A percentile compares a stretch with the other conserved stretches of the same genome.
Evolutionary conservation across 2,329 filamentous ascomycete genomes (phyloP).

Genomic region (Dendrostoma leiphaemia): DNA sequence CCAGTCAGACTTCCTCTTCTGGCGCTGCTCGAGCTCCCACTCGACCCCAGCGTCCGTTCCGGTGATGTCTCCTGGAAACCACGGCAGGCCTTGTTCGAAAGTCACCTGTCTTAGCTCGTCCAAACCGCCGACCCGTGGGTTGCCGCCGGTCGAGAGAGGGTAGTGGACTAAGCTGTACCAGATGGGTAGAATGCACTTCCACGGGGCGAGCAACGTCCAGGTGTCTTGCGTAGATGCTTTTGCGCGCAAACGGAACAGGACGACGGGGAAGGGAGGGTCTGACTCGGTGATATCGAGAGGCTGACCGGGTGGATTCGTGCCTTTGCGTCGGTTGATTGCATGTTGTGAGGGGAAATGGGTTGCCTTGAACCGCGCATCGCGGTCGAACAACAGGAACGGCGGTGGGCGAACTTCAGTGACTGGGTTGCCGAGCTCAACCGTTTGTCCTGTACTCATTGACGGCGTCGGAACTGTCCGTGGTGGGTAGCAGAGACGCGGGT

Average conservation of each 20-base stretch:
- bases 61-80: slow-evolving; percentile 84
- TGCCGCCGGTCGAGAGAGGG: slow-evolving; percentile 75
- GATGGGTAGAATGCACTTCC: slow-evolving; percentile 81
- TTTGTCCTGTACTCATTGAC: neutral
- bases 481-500: slow-evolving; percentile 79
- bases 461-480: slow-evolving; percentile 51
- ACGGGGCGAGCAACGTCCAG: slow-evolving; percentile 85
- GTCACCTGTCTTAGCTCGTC: slow-evolving; percentile 75
- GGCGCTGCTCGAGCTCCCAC: slow-evolving; percentile 71
- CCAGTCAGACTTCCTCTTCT: slow-evolving; percentile 64
- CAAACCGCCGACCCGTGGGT: slow-evolving; percentile 78
- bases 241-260: slow-evolving; percentile 63
- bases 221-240: slow-evolving; percentile 53
- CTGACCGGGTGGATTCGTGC: slow-evolving; percentile 59
- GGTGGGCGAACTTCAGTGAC: slow-evolving; percentile 27
- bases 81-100: slow-evolving; percentile 75
- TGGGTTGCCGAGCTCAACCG: slow-evolving; percentile 44
- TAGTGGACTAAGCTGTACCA: slow-evolving; percentile 88
- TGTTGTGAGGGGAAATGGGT: slow-evolving; percentile 72
- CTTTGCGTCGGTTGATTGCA: slow-evolving; percentile 74
- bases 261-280: slow-evolving; percentile 76
- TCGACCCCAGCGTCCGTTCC: slow-evolving; percentile 74
- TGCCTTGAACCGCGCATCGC: slow-evolving; percentile 62
- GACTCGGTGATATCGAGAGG: slow-evolving; percentile 53
- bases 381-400: slow-evolving; percentile 63